Percentiles rank a stretch among this genome's conserved stretches.
Conservation (phyloP, 768 basidiomycete genomes). For the Amanita polypyramis region DNA sequence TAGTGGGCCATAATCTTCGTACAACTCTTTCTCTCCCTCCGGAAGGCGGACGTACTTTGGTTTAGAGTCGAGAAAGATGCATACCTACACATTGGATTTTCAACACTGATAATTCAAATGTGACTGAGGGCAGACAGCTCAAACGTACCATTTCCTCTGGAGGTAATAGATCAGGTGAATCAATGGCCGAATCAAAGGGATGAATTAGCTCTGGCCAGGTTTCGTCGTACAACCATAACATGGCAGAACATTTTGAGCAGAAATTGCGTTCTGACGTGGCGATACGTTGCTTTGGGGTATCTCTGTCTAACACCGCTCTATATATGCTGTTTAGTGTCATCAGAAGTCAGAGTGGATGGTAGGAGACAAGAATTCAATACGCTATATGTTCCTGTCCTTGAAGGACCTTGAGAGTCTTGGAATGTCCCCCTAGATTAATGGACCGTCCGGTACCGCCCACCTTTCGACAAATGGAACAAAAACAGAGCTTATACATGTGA, state of each 20-base stretch:
- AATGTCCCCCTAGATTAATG: conserved; percentile 52
- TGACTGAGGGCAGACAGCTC: background rate
- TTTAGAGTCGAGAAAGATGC: conserved; percentile 37
- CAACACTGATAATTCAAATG: background rate
- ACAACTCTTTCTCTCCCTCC: conserved; percentile 39
- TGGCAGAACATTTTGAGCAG: conserved; percentile 50
- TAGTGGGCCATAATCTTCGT: conserved; percentile 30
- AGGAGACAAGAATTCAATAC: conserved; percentile 18
- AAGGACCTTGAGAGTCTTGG: conserved; percentile 36
- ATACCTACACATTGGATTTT: conserved; percentile 25
- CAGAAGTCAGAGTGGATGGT: background rate
- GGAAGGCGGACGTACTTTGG: conserved; percentile 55
- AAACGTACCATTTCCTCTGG: conserved; percentile 38
- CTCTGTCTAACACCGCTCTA: conserved; percentile 51
- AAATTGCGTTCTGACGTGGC: conserved; percentile 52
- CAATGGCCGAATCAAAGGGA: conserved; percentile 60
- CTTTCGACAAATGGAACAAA: conserved; percentile 65
- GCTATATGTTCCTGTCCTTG: conserved; percentile 45
- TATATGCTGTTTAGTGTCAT: conserved; percentile 24
- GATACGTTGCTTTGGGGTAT: conserved; percentile 33
- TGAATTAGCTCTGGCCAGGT: conserved; percentile 53
- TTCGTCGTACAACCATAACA: conserved; percentile 58
- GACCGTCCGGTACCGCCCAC: conserved; percentile 57
- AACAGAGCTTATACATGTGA: conserved; percentile 43
- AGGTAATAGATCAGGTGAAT: conserved; percentile 41